phyloP scores from a whole-genome alignment of 805 yeast genomes.

The Ogataea trehalophila region DNA sequence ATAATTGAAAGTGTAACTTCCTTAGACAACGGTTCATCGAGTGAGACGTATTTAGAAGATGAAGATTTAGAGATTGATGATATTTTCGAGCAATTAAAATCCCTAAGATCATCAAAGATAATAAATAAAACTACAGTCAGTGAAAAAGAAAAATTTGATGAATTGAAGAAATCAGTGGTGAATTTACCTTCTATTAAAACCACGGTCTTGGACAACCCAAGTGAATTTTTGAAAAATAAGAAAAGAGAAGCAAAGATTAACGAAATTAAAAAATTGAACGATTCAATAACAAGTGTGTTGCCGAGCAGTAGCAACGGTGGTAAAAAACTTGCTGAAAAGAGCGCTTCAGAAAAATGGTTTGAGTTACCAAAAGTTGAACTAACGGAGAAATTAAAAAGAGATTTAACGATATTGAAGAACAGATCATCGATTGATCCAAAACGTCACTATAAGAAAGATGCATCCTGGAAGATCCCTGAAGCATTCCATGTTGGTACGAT shows the following conservation, averaged over 20 bases:
- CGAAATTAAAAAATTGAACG: constrained; percentile 30
- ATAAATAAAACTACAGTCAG: constrained; percentile 9
- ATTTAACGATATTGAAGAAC: constrained; percentile 72
- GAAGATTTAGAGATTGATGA: constrained; percentile 26
- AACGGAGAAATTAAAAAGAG: constrained; percentile 69
- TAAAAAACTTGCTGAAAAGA: constrained; percentile 34
- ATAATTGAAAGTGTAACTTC: constrained; percentile 15
- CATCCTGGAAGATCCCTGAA: constrained; percentile 50
- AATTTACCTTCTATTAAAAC: constrained; percentile 35
- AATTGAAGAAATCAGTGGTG: constrained; percentile 26
- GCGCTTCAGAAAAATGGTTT: constrained; percentile 61
- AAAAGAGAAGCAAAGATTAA: constrained; percentile 4
- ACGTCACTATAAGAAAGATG: constrained; percentile 86
- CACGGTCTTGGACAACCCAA: constrained; percentile 25
- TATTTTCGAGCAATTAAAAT: constrained; percentile 27
- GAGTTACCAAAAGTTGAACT: constrained; percentile 71
- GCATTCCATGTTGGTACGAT: constrained; percentile 87
- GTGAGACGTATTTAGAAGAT: constrained; percentile 7
- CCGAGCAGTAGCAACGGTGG: constrained; percentile 15
- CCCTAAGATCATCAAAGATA: constrained; percentile 2
- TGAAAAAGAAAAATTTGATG: constrained; percentile 30
- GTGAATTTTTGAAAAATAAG: constrained; percentile 21
- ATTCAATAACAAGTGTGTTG: constrained; percentile 35
- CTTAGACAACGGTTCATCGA: constrained; percentile 9
- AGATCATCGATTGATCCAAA: constrained; percentile 93